Evolutionary conservation across 2,329 filamentous ascomycete species (phyloP).

Genomic region (Cytospora piceicola): DNA sequence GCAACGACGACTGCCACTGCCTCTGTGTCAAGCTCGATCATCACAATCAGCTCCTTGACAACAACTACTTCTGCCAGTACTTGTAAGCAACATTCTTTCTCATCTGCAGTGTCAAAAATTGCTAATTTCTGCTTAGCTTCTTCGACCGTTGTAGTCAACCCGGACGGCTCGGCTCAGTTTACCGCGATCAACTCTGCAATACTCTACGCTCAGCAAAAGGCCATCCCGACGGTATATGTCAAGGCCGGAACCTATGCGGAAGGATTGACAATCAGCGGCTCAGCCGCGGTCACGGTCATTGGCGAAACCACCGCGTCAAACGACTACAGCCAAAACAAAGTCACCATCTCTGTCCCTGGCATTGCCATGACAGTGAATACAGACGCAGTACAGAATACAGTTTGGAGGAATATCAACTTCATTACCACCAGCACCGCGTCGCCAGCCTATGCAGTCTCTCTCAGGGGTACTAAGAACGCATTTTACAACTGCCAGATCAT

Average conservation of each 20-base stretch:
- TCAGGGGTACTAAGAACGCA: conserved; percentile 45
- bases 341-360: conserved; percentile 39
- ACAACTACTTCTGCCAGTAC: background rate
- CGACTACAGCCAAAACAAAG: conserved; percentile 44
- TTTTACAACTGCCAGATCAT: conserved; percentile 51
- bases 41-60: background rate
- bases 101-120: background rate
- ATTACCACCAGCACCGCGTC: conserved; percentile 38
- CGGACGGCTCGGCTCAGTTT: conserved; percentile 49
- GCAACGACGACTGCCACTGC: background rate
- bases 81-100: background rate
- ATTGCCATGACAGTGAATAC: conserved; percentile 39
- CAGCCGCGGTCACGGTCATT: conserved; percentile 47
- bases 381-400: conserved; percentile 39
- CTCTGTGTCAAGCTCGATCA: background rate
- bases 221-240: conserved; percentile 48
- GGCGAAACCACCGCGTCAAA: conserved; percentile 39
- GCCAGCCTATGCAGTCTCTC: conserved; percentile 37
- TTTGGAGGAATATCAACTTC: conserved; percentile 46
- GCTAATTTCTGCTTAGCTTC: conserved; percentile 5
- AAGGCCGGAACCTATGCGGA: conserved; percentile 51
- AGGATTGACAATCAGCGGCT: conserved; percentile 44
- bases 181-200: conserved; percentile 50
- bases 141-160: conserved; percentile 46
- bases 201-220: conserved; percentile 46